Evolutionary conservation across 495 filamentous ascomycete genomes (phyloP).

Genomic region (Aspergillus ellipticus): DNA sequence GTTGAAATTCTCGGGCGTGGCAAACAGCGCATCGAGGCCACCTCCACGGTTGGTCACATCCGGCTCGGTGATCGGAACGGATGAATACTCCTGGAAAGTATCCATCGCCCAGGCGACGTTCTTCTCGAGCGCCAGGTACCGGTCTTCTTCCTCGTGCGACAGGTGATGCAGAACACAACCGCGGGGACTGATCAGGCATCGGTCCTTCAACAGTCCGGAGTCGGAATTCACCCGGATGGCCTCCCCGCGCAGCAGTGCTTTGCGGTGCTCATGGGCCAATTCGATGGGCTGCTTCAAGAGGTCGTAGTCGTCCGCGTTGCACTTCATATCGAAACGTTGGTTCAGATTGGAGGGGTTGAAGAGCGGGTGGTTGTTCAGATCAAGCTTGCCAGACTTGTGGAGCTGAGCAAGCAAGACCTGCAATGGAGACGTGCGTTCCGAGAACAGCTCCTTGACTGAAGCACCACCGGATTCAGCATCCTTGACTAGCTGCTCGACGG

Average conservation of each 20-base stretch:
- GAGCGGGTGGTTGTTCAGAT: slow-evolving; percentile 48
- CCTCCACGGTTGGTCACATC: slow-evolving; percentile 40
- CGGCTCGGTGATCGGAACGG: slow-evolving; percentile 27
- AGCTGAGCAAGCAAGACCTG: slow-evolving; percentile 48
- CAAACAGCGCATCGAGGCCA: slow-evolving; percentile 42
- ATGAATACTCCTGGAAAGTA: slow-evolving; percentile 30
- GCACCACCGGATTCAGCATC: slow-evolving; percentile 34
- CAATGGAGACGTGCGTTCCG: slow-evolving; percentile 37
- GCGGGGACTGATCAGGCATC: slow-evolving; percentile 69
- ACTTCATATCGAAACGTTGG: slow-evolving; percentile 50
- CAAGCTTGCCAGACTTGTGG: slow-evolving; percentile 44
- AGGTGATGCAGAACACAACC: slow-evolving; percentile 76
- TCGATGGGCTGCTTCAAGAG: slow-evolving; percentile 34
- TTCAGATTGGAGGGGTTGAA: slow-evolving; percentile 53
- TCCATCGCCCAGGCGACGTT: slow-evolving; percentile 39
- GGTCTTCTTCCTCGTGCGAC: slow-evolving; percentile 68
- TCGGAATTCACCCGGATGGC: slow-evolving; percentile 33
- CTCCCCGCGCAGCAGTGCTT: slow-evolving; percentile 38
- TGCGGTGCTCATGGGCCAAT: slow-evolving; percentile 40
- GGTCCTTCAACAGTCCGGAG: slow-evolving; percentile 37
- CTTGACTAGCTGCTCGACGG: slow-evolving; percentile 38
- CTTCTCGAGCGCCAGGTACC: slow-evolving; percentile 71
- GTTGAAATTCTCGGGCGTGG: slow-evolving; percentile 41
- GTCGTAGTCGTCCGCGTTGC: slow-evolving; percentile 43
- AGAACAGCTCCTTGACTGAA: slow-evolving; percentile 37